phyloP scores from a whole-genome alignment of 139 green algal genomes.

The Tetraselmis striata region DNA sequence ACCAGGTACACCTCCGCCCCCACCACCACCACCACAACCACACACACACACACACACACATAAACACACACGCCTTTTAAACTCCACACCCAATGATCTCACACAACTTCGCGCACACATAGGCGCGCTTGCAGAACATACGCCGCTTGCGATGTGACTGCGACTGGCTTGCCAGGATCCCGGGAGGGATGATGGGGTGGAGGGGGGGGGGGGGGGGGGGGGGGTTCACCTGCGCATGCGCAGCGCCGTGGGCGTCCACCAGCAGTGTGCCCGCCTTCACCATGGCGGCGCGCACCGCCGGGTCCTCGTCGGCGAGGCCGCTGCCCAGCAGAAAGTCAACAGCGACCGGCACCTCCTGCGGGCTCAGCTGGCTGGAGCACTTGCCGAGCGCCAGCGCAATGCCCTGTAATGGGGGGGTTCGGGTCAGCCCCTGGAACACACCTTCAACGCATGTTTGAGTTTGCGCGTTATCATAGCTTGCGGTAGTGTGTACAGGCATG shows the following conservation, averaged over 20 bases:
- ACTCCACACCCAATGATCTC: not conserved
- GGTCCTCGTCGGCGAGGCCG: constrained; percentile 67
- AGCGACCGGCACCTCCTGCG: constrained; percentile 40
- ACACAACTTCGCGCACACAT: no score
- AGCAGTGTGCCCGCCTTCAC: constrained; percentile 59
- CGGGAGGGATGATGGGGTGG: no score
- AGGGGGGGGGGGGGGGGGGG: no score
- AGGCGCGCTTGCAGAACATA: no score
- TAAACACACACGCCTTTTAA: not conserved
- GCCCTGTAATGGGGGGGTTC: no score
- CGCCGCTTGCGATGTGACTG: no score
- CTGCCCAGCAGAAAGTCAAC: constrained; percentile 79
- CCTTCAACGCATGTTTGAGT: not conserved
- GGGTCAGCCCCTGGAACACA: not conserved
- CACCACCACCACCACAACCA: not conserved
- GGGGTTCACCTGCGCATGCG: constrained; percentile 25
- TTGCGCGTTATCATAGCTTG: no score
- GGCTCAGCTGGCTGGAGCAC: constrained; percentile 37
- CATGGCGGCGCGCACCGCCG: constrained; percentile 56
- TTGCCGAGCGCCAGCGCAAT: constrained; percentile 54
- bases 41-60: not conserved
- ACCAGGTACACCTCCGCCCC: not conserved
- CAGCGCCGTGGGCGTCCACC: constrained; percentile 63
- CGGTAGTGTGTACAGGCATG: no score
- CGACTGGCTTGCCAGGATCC: no score